A percentile compares a stretch with the other conserved stretches of the same genome.
These are phyloP conservation scores for Moricandia arvensis DNA, from an alignment of 345 rosid genomes.

Conservation along the genomic window DNA sequence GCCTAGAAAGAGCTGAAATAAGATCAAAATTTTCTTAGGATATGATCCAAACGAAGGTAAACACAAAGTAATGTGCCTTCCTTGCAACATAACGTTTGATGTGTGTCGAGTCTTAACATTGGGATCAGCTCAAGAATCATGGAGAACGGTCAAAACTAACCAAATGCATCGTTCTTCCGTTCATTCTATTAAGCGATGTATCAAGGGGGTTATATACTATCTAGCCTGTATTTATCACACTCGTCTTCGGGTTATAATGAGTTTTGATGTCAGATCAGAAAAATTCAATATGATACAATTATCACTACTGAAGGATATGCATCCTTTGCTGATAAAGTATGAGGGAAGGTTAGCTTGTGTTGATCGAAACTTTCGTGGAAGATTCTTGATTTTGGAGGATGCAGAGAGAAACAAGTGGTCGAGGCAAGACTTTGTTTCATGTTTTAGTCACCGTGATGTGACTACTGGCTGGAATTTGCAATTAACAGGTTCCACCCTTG, in stretches of 20 bases:
- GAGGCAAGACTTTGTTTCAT: not conserved
- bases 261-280: not conserved
- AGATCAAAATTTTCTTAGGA: not conserved
- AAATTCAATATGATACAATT: not conserved
- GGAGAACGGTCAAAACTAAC: not conserved
- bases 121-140: constrained; percentile 1
- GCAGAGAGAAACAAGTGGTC: not conserved
- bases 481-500: not conserved
- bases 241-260: not conserved
- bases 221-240: not conserved
- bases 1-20: not conserved
- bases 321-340: not conserved
- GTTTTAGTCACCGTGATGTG: not conserved
- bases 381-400: constrained; percentile 4
- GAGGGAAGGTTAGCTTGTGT: not conserved
- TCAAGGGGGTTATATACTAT: constrained; percentile 3
- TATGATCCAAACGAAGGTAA: not conserved
- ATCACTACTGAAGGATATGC: not conserved
- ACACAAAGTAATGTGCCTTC: not conserved
- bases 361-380: not conserved
- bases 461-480: not conserved
- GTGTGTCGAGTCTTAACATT: not conserved
- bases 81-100: not conserved
- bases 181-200: not conserved
- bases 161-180: not conserved